phyloP scores from a whole-genome alignment of 768 basidiomycete genomes.

The Boletus sensibilis region DNA sequence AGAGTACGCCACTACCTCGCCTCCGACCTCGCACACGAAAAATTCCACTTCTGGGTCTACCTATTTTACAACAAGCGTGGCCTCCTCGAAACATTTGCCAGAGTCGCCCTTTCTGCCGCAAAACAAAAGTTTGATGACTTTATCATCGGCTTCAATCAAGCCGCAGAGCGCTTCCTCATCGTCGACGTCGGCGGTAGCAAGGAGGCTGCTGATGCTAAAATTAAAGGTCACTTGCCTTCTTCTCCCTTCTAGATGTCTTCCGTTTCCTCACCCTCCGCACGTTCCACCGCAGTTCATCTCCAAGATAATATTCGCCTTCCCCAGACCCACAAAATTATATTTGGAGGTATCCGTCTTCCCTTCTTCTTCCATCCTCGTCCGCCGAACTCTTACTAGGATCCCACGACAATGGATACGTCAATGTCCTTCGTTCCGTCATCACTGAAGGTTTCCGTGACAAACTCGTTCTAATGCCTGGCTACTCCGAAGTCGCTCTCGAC shows the following conservation, averaged over 20 bases:
- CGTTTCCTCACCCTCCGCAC: conserved; percentile 8
- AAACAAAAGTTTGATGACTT: conserved; percentile 60
- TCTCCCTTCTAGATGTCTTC: not conserved
- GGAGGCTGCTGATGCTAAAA: conserved; percentile 74
- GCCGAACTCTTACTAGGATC: conserved; percentile 44
- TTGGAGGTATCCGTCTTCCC: conserved; percentile 50
- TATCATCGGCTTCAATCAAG: conserved; percentile 67
- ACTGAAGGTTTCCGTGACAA: conserved; percentile 65
- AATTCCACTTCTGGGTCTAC: conserved; percentile 56
- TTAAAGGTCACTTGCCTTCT: conserved; percentile 54
- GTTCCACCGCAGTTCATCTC: conserved; percentile 35
- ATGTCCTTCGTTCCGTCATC: conserved; percentile 58
- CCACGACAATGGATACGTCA: conserved; percentile 72
- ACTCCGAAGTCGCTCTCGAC: conserved; percentile 57
- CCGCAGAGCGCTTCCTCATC: conserved; percentile 63
- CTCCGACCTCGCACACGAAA: conserved; percentile 23
- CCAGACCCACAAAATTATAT: conserved; percentile 64
- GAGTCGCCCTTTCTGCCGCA: conserved; percentile 33
- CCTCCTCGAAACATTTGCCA: conserved; percentile 48
- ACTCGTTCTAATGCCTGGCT: conserved; percentile 62
- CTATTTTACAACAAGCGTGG: conserved; percentile 66
- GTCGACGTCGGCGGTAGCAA: conserved; percentile 70
- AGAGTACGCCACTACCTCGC: conserved; percentile 26
- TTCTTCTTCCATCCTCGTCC: conserved; percentile 1
- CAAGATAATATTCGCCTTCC: conserved; percentile 47